Evolutionary conservation across 2,329 filamentous ascomycete genomes (phyloP).

Genomic region (Myriosclerotinia duriaeana): DNA sequence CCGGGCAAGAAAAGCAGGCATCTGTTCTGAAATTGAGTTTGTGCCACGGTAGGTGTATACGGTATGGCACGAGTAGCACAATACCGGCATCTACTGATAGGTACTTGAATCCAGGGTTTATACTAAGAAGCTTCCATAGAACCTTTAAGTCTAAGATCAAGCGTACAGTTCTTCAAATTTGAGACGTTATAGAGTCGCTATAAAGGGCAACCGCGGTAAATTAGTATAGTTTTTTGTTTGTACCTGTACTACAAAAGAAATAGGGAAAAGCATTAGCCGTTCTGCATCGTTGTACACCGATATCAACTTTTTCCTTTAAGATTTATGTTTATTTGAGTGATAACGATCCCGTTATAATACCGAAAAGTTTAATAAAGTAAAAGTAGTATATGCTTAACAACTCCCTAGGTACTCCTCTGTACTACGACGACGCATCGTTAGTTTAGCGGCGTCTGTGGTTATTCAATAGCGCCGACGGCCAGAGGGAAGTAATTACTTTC

Average conservation of each 20-base stretch:
- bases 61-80: too few species aligned
- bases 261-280: background rate
- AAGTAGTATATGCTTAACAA: background rate
- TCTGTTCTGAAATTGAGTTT: background rate
- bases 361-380: conserved; percentile 11
- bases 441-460: background rate
- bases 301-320: background rate
- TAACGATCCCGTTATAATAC: conserved; percentile 14
- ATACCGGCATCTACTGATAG: background rate
- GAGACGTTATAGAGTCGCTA: background rate
- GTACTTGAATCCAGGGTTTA: background rate
- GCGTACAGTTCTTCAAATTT: background rate
- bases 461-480: background rate
- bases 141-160: too few species aligned
- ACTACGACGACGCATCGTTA: background rate
- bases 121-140: background rate
- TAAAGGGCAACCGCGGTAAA: conserved; percentile 5
- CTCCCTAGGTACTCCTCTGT: background rate
- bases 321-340: conserved; percentile 5
- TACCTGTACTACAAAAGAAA: background rate
- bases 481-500: background rate
- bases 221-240: background rate
- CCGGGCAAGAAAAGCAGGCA: background rate
- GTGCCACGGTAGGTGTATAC: background rate
- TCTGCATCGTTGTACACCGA: background rate